Evolutionary conservation across 139 green algal genomes (phyloP).

Genomic region (Dunaliella primolecta): DNA sequence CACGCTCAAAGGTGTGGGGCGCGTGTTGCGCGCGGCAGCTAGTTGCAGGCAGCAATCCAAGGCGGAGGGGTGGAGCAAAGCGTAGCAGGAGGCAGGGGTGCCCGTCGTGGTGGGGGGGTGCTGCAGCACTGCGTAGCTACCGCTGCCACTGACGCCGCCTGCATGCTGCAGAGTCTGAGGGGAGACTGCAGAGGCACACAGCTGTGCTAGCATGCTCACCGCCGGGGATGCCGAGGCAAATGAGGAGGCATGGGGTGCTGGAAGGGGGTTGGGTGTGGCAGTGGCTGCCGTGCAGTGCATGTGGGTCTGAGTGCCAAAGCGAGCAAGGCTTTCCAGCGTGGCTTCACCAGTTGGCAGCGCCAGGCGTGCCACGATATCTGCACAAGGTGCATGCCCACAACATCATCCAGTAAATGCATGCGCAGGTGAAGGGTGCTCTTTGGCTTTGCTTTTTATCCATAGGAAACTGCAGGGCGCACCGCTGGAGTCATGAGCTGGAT

Average conservation of each 20-base stretch:
- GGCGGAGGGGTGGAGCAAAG: not conserved
- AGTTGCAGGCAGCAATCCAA: slow-evolving; percentile 9
- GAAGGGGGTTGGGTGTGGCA: not conserved
- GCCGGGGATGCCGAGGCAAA: too few species aligned
- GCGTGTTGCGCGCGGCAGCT: not conserved
- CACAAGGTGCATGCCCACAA: too few species aligned
- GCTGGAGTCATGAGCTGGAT: too few species aligned
- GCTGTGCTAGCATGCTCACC: slow-evolving; percentile 6
- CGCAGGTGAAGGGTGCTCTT: too few species aligned
- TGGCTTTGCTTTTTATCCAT: too few species aligned
- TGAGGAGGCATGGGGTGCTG: not conserved
- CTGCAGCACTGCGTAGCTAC: not conserved
- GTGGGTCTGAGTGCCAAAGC: not conserved
- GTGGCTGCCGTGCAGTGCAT: not conserved
- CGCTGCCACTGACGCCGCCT: not conserved
- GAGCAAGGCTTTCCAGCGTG: not conserved
- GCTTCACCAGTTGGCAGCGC: not conserved
- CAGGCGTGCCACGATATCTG: not conserved
- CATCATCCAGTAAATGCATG: too few species aligned
- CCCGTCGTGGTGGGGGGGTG: not conserved
- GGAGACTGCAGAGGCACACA: not conserved
- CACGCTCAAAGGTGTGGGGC: not conserved
- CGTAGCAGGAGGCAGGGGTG: not conserved
- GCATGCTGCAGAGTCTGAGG: not conserved
- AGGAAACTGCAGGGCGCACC: too few species aligned